Evolutionary conservation across 2,329 filamentous ascomycete genomes (phyloP), one percentile per base, ranked within the genome.

Genomic region (Pestalotiopsis fici): DNA sequence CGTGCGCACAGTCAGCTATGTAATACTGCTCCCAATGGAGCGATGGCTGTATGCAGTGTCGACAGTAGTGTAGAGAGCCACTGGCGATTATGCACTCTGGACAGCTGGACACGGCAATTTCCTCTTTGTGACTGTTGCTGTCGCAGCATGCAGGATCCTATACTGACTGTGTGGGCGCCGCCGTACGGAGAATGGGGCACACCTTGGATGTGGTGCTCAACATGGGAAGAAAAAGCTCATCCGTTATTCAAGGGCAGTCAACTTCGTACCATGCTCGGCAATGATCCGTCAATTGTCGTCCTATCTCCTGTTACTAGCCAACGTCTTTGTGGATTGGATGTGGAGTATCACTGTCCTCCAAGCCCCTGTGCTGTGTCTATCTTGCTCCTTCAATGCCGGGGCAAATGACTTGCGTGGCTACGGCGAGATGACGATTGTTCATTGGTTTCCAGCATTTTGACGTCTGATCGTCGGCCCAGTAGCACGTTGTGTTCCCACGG

Each of bases 101-200:
- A 21, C 43, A 50, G 43, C 43, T n/a, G 43, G 43, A 50, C 18
- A 50, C n/a, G 11, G 37, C 57, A 18, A 60, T 31, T 37, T 37
- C 57, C 18, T 60, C 25, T 60, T 35, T 60, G 57, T 31, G 27
- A 60, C 27, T 37, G 57, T 15, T 60, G 27, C 27, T 35, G 57
- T 31, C 57, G 57, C 57, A 60, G 57, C 57, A 35, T 60, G 57
- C 57, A 60, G 57, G 31, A 60, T 21, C 31, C 31, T 50, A 50
- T 21, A 31, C 31, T 18, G 28, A 60, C 57, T 11, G 57, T 37
- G 57, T 50, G 43, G 6, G 6, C 11, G 6, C 31, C 31, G 31
- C 31, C 31, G 31, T 27, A 57, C 27, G 55, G 23, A 15, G 55
- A 18, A 57, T 12, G 43, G 43, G 43, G 43, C 43, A 21, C 43